Conservation (phyloP, 2,329 filamentous ascomycete genomes). For the Penicillium sp. region DNA sequence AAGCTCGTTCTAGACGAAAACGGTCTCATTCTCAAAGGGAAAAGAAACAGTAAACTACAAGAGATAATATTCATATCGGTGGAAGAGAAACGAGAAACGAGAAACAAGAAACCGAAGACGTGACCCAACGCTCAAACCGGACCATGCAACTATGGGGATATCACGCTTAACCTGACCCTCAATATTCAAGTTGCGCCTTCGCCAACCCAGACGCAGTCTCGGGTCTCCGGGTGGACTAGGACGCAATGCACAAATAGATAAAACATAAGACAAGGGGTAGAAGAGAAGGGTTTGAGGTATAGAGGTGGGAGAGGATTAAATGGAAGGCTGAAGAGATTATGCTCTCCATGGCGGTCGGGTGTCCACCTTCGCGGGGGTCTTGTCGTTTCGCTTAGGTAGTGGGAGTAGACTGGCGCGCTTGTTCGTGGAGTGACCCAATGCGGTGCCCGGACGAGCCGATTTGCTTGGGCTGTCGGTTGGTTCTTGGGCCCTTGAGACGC, state of each 20-base stretch:
- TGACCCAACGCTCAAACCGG: slow-evolving; percentile 21
- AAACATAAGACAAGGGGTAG: slow-evolving; percentile 11
- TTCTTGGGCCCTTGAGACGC: slow-evolving; percentile 24
- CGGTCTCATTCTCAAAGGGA: slow-evolving; percentile 3
- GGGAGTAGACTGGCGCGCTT: slow-evolving; percentile 43
- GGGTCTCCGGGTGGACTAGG: neutral
- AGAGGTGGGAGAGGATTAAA: neutral
- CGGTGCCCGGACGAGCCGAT: slow-evolving; percentile 36
- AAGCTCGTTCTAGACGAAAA: neutral
- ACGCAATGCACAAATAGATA: slow-evolving; percentile 13
- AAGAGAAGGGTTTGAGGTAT: slow-evolving; percentile 2
- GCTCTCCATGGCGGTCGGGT: slow-evolving; percentile 38
- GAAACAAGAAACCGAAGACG: slow-evolving; percentile 7
- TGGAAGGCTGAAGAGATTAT: neutral
- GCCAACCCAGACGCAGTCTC: neutral
- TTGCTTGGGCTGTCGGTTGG: slow-evolving; percentile 29
- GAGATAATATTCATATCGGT: slow-evolving; percentile 16
- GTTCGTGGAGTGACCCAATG: slow-evolving; percentile 39
- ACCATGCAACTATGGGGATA: slow-evolving; percentile 29
- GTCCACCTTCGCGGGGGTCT: slow-evolving; percentile 27
- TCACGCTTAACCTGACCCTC: slow-evolving; percentile 26
- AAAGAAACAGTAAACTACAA: slow-evolving; percentile 19
- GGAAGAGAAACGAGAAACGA: slow-evolving; percentile 12
- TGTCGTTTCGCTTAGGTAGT: slow-evolving; percentile 34
- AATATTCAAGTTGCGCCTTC: slow-evolving; percentile 13